Conservation (phyloP, 2,329 filamentous ascomycete genomes). For the Nannizziopsis arthrosporioides region DNA sequence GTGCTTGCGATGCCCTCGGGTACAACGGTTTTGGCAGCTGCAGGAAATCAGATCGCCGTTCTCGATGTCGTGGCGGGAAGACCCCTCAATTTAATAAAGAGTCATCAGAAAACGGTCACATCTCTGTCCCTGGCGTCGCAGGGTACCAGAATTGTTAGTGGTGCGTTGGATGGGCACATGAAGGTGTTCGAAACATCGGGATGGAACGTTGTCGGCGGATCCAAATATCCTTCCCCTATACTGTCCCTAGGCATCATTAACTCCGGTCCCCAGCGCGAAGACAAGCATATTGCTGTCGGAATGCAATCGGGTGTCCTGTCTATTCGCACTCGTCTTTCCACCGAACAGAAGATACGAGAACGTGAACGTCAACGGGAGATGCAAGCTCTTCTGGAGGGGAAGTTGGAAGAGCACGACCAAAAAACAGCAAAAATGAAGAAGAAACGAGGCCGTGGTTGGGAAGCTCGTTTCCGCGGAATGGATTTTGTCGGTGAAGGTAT, state of each 20-base stretch:
- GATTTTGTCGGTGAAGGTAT: constrained; percentile 75
- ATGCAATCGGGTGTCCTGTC: constrained; percentile 91
- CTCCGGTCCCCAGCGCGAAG: constrained; percentile 56
- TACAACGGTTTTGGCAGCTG: constrained; percentile 72
- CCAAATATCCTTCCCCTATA: constrained; percentile 87
- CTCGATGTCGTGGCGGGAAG: constrained; percentile 86
- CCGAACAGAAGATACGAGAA: constrained; percentile 64
- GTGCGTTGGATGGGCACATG: constrained; percentile 86
- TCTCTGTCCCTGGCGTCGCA: constrained; percentile 70
- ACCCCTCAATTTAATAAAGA: constrained; percentile 73
- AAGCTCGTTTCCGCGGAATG: constrained; percentile 54
- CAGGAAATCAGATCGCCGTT: constrained; percentile 78
- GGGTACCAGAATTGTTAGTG: constrained; percentile 69
- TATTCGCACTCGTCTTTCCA: constrained; percentile 75
- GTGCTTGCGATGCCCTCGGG: constrained; percentile 80
- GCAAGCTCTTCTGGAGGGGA: constrained; percentile 66
- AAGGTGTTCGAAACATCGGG: constrained; percentile 90
- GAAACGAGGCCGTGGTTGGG: constrained; percentile 46
- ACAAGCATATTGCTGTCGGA: constrained; percentile 88
- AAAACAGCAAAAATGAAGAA: constrained; percentile 59
- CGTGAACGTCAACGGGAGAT: constrained; percentile 72
- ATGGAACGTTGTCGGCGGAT: constrained; percentile 93
- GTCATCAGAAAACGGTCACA: constrained; percentile 97
- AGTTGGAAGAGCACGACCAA: constrained; percentile 64
- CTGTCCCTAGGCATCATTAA: constrained; percentile 69